A percentile compares a stretch with the other conserved stretches of the same genome.
These are phyloP conservation scores for Diospyros lotus DNA, from an alignment of 148 eudicot genomes.

Conservation along the genomic window DNA sequence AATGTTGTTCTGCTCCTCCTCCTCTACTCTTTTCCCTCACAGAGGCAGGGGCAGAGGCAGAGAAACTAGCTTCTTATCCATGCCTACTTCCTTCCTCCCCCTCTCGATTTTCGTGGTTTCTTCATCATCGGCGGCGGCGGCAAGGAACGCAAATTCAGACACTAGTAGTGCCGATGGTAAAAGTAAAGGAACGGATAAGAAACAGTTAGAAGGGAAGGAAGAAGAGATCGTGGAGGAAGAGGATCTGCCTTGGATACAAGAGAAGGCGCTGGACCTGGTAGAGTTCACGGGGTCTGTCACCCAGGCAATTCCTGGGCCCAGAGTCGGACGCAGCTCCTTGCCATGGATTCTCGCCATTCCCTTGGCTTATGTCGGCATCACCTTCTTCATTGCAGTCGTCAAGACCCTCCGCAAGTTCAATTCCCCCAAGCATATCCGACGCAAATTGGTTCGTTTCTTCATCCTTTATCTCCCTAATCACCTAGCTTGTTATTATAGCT, in stretches of 20 bases:
- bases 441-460: conserved; percentile 38
- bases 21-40: neutral
- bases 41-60: neutral
- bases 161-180: neutral
- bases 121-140: neutral
- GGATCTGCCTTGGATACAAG: conserved; percentile 83
- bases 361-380: conserved; percentile 55
- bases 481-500: too few species aligned
- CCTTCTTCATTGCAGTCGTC: conserved; percentile 53
- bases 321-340: conserved; percentile 56
- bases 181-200: neutral
- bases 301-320: conserved; percentile 85
- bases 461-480: neutral
- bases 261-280: conserved; percentile 83
- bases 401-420: conserved; percentile 59
- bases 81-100: neutral
- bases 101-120: neutral
- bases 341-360: conserved; percentile 89
- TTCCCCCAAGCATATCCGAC: conserved; percentile 68
- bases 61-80: neutral
- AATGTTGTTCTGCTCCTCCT: neutral
- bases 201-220: conserved; percentile 10
- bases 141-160: neutral
- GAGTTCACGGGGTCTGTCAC: conserved; percentile 83
- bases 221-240: conserved; percentile 57